Percentiles rank a stretch among this genome's conserved stretches.
phyloP scores from a whole-genome alignment of 148 eudicot genomes.

The Selenicereus undatus region DNA sequence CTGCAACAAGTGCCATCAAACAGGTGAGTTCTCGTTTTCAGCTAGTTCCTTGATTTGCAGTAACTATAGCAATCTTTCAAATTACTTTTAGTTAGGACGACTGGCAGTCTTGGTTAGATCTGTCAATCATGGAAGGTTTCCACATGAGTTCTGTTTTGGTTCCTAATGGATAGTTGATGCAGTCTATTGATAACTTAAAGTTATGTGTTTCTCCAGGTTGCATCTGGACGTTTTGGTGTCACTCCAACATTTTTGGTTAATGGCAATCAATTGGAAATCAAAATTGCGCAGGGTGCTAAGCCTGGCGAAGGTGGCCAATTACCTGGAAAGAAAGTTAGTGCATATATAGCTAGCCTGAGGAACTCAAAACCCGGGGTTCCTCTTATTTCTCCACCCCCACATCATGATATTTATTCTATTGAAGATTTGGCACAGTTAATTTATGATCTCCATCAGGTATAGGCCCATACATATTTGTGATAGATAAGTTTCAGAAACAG shows the following conservation, averaged over 20 bases:
- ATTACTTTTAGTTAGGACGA: background rate
- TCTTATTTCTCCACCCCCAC: slow-evolving; percentile 98
- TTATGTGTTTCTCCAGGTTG: slow-evolving; percentile 62
- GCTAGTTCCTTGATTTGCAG: slow-evolving; percentile 10
- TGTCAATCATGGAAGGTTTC: background rate
- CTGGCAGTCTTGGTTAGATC: background rate
- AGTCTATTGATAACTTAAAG: background rate
- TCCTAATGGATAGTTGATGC: background rate
- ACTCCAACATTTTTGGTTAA: slow-evolving; percentile 97
- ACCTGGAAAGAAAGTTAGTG: slow-evolving; percentile 99
- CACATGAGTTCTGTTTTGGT: background rate
- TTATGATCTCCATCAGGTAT: slow-evolving; percentile 97
- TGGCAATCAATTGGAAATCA: slow-evolving; percentile 94
- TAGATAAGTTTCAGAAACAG: background rate
- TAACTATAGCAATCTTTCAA: background rate
- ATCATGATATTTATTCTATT: slow-evolving; percentile 97
- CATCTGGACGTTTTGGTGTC: slow-evolving; percentile 99
- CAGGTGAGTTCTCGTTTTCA: slow-evolving; percentile 66
- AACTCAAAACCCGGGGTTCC: slow-evolving; percentile 99
- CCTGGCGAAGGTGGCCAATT: slow-evolving; percentile 99
- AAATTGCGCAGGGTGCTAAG: slow-evolving; percentile 99
- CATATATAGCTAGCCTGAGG: slow-evolving; percentile 95
- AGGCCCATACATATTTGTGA: background rate
- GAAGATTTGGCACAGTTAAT: slow-evolving; percentile 99
- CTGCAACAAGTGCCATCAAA: slow-evolving; percentile 98